Base-by-base conservation (phyloP, 305 asterid species). In the Fraxinus greggii region DNA sequence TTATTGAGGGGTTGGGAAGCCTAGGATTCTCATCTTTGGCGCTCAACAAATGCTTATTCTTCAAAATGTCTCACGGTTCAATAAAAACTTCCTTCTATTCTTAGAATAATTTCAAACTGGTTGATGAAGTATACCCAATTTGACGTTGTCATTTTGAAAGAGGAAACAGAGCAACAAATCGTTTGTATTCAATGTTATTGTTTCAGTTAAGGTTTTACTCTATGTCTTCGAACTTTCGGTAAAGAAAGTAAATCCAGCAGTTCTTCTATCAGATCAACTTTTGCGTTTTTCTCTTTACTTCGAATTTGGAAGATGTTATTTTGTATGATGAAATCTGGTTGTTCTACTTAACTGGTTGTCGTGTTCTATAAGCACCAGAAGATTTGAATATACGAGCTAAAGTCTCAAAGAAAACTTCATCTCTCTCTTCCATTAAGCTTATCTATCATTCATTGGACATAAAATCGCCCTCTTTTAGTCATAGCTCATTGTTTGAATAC, bases 1-100 rank as follows among this genome's bases (percentile, higher is more conserved):
- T 75, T 83, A 10, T 80, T 93, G 74, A 91, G 98, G 86, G 99
- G 98, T 54, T 95, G 99, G 99, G 98, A 90, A 87, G 98, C 97
- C 29, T 94, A 84, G 82, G 74, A 33, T 61, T 36, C 19, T 78
- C 15, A 63, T 72, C 21, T 56, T 36, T 23, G 33, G 56, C 74
- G 29, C 70, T 45, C 33, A 51, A 56, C 15, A 79, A 33, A 32
- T 76, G 23, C 38, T 28, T 67, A 12, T 26, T 10, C 7, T 10
- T 21, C 35, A 12, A 4, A 67, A 13, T 23, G 2, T 79, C 42
- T 67, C 72, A 42, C 38, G 15, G 29, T 32, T 74, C 42, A 36
- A 78, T n/a, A 78, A 67, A 72, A 32, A 28, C 3, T 74, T 80
- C 38, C 32, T 45, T 59, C 35, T 6, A 13, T 28, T 54, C 31